Conservation (phyloP, 2,329 filamentous ascomycete genomes). For the Aureobasidium lini region DNA sequence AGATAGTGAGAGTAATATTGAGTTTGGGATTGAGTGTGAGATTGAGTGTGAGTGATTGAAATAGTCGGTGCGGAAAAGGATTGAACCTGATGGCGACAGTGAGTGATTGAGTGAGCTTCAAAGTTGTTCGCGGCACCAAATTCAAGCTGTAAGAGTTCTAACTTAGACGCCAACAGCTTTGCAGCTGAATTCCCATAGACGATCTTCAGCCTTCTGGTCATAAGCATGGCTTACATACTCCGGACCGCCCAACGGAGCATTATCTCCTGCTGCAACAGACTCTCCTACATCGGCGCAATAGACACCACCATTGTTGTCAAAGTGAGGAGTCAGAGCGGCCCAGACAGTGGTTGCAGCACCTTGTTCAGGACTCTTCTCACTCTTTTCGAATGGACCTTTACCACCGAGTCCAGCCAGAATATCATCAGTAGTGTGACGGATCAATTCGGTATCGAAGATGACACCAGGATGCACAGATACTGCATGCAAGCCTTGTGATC, state of each 20-base stretch:
- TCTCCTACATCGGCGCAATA: slow-evolving; percentile 41
- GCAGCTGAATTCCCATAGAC: slow-evolving; percentile 36
- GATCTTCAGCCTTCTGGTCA: slow-evolving; percentile 32
- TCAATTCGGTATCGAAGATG: slow-evolving; percentile 24
- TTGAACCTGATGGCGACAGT: too few species aligned
- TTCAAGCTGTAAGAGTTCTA: too few species aligned
- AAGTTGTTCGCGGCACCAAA: too few species aligned
- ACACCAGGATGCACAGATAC: slow-evolving; percentile 41
- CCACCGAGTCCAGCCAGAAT: not conserved
- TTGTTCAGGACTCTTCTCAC: slow-evolving; percentile 28
- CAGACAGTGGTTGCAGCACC: slow-evolving; percentile 44
- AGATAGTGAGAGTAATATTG: too few species aligned
- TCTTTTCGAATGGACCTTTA: not conserved
- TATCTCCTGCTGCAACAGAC: slow-evolving; percentile 23
- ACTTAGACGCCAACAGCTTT: slow-evolving; percentile 21
- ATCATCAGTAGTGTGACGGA: slow-evolving; percentile 3
- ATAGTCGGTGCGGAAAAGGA: too few species aligned
- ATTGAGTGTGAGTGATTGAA: too few species aligned
- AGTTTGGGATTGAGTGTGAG: too few species aligned
- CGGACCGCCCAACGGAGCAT: slow-evolving; percentile 17
- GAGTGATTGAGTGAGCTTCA: too few species aligned
- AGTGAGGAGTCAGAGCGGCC: slow-evolving; percentile 37
- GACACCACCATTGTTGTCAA: slow-evolving; percentile 40
- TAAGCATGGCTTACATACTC: slow-evolving; percentile 32
- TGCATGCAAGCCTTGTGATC: slow-evolving; percentile 37